Percentiles rank a stretch among this genome's conserved stretches.
Conservation (phyloP, 2,329 filamentous ascomycete species). For the Elsinoe fawcettii region DNA sequence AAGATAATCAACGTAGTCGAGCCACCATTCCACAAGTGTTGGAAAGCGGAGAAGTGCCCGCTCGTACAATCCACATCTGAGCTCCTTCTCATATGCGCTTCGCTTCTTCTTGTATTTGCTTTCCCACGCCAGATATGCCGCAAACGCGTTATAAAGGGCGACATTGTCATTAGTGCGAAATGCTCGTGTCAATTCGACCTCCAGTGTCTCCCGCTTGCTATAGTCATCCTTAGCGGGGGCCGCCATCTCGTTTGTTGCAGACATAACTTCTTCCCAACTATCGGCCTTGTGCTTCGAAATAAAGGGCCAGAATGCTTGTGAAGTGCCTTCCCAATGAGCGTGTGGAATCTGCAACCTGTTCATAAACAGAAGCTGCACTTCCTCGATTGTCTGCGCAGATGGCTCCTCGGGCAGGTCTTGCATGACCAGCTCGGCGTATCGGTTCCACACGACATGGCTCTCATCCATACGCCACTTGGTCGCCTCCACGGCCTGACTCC, state of each 20-base stretch:
- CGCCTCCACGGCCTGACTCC: slow-evolving; percentile 63
- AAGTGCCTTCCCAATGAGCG: slow-evolving; percentile 65
- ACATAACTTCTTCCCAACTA: slow-evolving; percentile 67
- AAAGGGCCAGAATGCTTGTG: slow-evolving; percentile 66
- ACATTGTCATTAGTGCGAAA: slow-evolving; percentile 49
- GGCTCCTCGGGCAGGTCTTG: slow-evolving; percentile 55
- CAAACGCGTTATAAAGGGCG: slow-evolving; percentile 47
- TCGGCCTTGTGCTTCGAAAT: slow-evolving; percentile 57
- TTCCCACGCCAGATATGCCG: slow-evolving; percentile 82
- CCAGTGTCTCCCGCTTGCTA: slow-evolving; percentile 57
- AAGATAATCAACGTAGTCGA: slow-evolving; percentile 72
- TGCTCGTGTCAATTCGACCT: slow-evolving; percentile 57
- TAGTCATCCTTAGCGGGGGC: slow-evolving; percentile 57
- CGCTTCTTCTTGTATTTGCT: slow-evolving; percentile 42
- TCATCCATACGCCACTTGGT: slow-evolving; percentile 68
- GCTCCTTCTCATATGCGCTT: slow-evolving; percentile 41
- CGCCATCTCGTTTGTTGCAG: slow-evolving; percentile 56
- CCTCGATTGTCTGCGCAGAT: slow-evolving; percentile 51
- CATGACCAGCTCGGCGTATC: slow-evolving; percentile 65
- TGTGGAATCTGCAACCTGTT: slow-evolving; percentile 67
- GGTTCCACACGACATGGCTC: slow-evolving; percentile 72
- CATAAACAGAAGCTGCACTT: slow-evolving; percentile 61
- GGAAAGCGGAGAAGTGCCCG: slow-evolving; percentile 69
- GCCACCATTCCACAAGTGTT: slow-evolving; percentile 69
- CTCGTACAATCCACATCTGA: slow-evolving; percentile 61